Evolutionary conservation across 2,329 filamentous ascomycete species (phyloP), one percentile per base, ranked within the genome.

Genomic region (Exserohilum rostratum): DNA sequence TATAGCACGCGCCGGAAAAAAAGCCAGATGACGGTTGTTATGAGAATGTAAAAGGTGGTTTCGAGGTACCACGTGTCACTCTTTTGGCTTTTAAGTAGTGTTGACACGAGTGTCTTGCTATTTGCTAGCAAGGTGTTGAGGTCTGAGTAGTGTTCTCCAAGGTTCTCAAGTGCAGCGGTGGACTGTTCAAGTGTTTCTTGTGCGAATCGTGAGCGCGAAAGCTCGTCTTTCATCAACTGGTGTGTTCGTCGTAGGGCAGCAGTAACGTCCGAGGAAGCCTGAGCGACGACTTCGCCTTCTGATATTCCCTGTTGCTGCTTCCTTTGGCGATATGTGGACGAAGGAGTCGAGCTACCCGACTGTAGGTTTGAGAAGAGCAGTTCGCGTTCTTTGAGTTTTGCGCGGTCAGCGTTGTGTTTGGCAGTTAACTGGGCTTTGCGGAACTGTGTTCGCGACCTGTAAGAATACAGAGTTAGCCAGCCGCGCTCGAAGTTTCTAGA

Each of bases 41-140:
- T 69, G 13, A 98, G 83, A 65, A 97, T 82, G 72, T 93, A 96
- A 62, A 98, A 87, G 2, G 93, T 87, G 33, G 90, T 96, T 76
- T 95, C 90, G 30, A 99, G 84, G 73, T 99, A 99, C 95, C 95
- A 99, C 2, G 93, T 97, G 72, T 99, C 95, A 62, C 89, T 95
- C 82, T 99, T 99, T 72, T 96, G 91, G 60, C 90, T 95, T 57
- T 86, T 86, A 42, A 98, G 79, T 40, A 99, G 80, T 15, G 90
- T 91, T 6, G 86, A 86, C 6, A 97, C 84, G 15, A 99, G 80
- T 50, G 87, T 87, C 61, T 85, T 84, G 40, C 90, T 93, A 52
- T 85, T 89, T 2, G 85, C 82, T 33, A 99, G 82, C 70, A 97
- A 83, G 11, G 85, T 85, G 66, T 93, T 91, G 5, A 98, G 84